phyloP scores from a whole-genome alignment of 176 grass and related monocot species.

The Paspalum notatum region DNA sequence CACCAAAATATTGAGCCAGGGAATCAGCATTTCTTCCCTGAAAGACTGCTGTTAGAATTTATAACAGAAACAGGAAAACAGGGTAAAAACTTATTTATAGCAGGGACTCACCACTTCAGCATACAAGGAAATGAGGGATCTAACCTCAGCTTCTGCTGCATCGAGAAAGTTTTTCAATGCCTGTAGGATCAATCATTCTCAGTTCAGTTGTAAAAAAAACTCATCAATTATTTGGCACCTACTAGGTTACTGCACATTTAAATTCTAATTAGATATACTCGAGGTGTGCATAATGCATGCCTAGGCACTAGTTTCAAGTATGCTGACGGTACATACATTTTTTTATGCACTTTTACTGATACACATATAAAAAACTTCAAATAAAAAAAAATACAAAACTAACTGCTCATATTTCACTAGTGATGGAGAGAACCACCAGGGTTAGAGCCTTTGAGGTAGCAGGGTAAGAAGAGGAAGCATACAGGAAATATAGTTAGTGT shows the following conservation, averaged over 20 bases:
- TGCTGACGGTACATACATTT: not conserved
- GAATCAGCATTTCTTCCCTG: constrained; percentile 99
- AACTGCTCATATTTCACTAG: not conserved
- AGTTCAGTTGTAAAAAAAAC: constrained; percentile 21
- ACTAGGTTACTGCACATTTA: not conserved
- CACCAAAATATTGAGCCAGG: constrained; percentile 98
- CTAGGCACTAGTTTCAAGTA: constrained; percentile 15
- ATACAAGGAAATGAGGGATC: constrained; percentile 93
- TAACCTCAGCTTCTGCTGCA: constrained; percentile 92
- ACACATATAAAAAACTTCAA: constrained; percentile 11
- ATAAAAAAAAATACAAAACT: not conserved
- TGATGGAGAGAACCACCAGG: not conserved
- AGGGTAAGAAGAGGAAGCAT: constrained; percentile 13
- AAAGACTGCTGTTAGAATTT: constrained; percentile 39
- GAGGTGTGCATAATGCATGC: constrained; percentile 7
- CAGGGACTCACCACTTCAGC: constrained; percentile 87
- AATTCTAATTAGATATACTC: not conserved
- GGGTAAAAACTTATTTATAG: constrained; percentile 1
- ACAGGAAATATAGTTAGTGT: constrained; percentile 6
- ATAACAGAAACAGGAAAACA: constrained; percentile 23
- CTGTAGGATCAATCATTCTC: constrained; percentile 53
- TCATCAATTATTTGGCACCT: constrained; percentile 13
- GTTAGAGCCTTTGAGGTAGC: not conserved
- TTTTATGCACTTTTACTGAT: constrained; percentile 22
- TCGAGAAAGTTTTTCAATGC: constrained; percentile 93